Evolutionary conservation across 2,329 filamentous ascomycete genomes (phyloP), one percentile per base, ranked within the genome.

Genomic region (Pleurostoma richardsiae): DNA sequence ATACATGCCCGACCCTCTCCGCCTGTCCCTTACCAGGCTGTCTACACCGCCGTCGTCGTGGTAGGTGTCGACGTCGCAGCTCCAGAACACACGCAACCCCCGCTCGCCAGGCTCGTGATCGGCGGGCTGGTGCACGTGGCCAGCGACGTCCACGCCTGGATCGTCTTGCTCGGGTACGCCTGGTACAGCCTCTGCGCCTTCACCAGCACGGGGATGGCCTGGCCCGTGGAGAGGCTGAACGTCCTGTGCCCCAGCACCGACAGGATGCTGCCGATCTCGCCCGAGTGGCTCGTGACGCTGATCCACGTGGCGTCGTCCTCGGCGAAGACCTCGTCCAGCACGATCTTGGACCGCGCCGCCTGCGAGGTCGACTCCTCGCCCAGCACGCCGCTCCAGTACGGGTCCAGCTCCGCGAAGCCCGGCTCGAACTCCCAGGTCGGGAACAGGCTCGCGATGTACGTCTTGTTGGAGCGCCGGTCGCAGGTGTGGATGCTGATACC

Each of bases 401-500:
- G 54, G 49, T 77, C 73, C 2, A 73, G 40, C 58, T 88, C 83
- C 0, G 70, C 59, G 55, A 89, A 87, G 0, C 78, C 80, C 1
- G 65, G 59, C 62, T 88, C 85, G 42, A 88, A 78, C 4, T 54
- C 55, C 56, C 75, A 83, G 1, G 53, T 59, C 0, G 80, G 81
- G 42, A 80, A 79, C 4, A 71, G 66, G 3, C 64, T 51, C 11
- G 66, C 63, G 50, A 88, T 82, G 48, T 73, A 71, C 1, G 73
- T 70, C 56, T 71, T 76, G 54, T 65, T 76, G 27, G 74, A 76
- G 7, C 85, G 72, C 30, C 77, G 73, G 62, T 88, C 82, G 59
- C 85, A 89, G 0, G 83, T 86, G 58, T 87, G 85, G 39, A 82
- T 77, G 45, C 76, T 81, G 46, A 88, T 79, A 3, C 78, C 77